These are phyloP conservation scores for Fusarium nisikadoi DNA, from an alignment of 2,329 filamentous ascomycete genomes.

Conservation along the genomic window DNA sequence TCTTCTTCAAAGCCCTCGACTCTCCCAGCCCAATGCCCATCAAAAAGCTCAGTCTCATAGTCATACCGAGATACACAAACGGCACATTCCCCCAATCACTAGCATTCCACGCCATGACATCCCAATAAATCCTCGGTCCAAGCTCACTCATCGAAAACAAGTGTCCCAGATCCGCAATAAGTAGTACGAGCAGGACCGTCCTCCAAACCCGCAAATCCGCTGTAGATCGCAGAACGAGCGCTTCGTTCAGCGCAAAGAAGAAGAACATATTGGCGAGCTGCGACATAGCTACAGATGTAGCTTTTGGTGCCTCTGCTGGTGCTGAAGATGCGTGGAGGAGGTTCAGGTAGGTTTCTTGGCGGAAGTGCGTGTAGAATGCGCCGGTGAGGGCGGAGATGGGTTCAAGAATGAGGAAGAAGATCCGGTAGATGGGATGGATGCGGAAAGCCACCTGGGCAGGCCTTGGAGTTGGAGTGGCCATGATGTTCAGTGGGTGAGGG, in stretches of 20 bases:
- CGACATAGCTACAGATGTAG: conserved; percentile 73
- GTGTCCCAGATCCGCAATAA: conserved; percentile 82
- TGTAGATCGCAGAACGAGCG: conserved; percentile 76
- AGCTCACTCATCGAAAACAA: conserved; percentile 72
- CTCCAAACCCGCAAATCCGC: conserved; percentile 76
- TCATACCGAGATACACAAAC: conserved; percentile 75
- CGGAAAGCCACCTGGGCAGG: conserved; percentile 50
- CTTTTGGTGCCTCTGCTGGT: conserved; percentile 60
- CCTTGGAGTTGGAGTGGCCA: conserved; percentile 39
- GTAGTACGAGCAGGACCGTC: conserved; percentile 71
- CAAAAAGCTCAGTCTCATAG: conserved; percentile 69
- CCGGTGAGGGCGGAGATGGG: conserved; percentile 64
- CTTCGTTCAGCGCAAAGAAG: conserved; percentile 81
- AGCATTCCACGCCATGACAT: conserved; percentile 70
- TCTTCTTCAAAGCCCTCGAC: conserved; percentile 41
- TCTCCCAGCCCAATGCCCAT: conserved; percentile 62
- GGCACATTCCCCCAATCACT: conserved; percentile 76
- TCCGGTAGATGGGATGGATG: conserved; percentile 70
- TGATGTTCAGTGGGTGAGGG: conserved; percentile 15
- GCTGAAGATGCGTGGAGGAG: conserved; percentile 68
- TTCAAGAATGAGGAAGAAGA: conserved; percentile 82
- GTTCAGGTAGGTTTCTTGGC: conserved; percentile 67
- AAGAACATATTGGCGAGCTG: conserved; percentile 84
- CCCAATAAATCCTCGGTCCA: conserved; percentile 72
- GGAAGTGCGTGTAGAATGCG: conserved; percentile 63